A percentile compares a stretch with the other conserved stretches of the same genome.
Evolutionary conservation across 73 alveolate genomes (phyloP).

Genomic region (Symbiodinium pilosum): DNA sequence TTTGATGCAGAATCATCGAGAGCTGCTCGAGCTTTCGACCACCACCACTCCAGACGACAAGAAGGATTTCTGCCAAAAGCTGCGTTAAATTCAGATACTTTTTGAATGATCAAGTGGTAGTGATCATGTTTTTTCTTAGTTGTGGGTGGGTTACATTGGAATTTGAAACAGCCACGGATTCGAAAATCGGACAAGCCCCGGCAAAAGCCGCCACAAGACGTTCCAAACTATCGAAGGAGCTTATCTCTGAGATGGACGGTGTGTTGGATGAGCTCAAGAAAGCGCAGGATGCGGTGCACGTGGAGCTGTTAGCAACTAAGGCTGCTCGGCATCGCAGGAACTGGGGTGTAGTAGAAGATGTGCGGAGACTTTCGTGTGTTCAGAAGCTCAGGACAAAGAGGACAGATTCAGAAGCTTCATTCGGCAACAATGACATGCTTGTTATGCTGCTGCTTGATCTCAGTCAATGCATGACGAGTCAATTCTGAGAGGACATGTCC

Average conservation of each 20-base stretch:
- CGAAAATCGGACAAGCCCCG: background rate
- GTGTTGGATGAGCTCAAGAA: slow-evolving; percentile 93
- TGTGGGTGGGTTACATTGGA: background rate
- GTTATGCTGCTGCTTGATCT: background rate
- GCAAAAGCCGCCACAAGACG: background rate
- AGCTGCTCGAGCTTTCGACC: slow-evolving; percentile 89
- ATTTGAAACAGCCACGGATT: background rate
- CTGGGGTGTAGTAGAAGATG: background rate
- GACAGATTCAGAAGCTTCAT: background rate
- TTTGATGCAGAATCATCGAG: slow-evolving; percentile 92
- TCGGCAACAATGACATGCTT: background rate
- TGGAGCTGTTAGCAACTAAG: slow-evolving; percentile 92
- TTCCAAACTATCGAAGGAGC: slow-evolving; percentile 22
- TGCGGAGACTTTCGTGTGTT: background rate
- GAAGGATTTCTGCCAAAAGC: background rate
- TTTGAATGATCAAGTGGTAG: background rate
- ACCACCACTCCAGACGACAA: slow-evolving; percentile 94
- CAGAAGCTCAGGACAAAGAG: background rate
- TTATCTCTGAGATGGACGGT: slow-evolving; percentile 86
- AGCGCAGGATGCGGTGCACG: slow-evolving; percentile 94
- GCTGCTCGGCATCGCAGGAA: background rate
- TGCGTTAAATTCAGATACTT: background rate
- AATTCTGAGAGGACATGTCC: slow-evolving; percentile 56
- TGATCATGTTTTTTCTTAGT: background rate
- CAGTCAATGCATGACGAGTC: background rate